Percentiles rank a stretch among this genome's conserved stretches.
These are phyloP conservation scores for Penicillium ochrochloron DNA, from an alignment of 495 filamentous ascomycete species.

Conservation along the genomic window DNA sequence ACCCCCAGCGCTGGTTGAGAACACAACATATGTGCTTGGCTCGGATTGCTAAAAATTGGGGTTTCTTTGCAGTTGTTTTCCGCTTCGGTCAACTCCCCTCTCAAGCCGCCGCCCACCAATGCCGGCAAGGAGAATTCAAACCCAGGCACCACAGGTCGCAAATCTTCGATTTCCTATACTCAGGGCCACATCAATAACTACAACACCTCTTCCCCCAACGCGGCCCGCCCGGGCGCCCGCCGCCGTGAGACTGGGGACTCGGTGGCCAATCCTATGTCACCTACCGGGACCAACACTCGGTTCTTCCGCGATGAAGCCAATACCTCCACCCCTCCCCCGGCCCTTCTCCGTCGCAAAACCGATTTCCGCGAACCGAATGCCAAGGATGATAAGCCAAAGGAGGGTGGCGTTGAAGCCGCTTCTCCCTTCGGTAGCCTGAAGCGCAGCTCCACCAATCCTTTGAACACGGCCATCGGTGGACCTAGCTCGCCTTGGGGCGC, in stretches of 20 bases:
- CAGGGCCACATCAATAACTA: constrained; percentile 51
- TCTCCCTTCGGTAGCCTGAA: constrained; percentile 66
- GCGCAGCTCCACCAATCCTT: constrained; percentile 71
- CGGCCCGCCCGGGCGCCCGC: constrained; percentile 69
- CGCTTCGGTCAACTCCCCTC: constrained; percentile 85
- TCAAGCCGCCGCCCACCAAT: constrained; percentile 80
- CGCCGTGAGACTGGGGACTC: constrained; percentile 90
- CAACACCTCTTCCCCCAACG: constrained; percentile 61
- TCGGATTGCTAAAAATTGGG: constrained; percentile 22
- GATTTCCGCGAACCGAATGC: constrained; percentile 61
- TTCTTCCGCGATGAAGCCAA: constrained; percentile 64
- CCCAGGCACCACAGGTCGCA: constrained; percentile 66
- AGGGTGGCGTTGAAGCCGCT: constrained; percentile 45
- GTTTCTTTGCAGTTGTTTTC: constrained; percentile 64
- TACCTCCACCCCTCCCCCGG: constrained; percentile 64
- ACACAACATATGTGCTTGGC: constrained; percentile 4
- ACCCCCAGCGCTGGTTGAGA: neutral
- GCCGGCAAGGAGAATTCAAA: constrained; percentile 68
- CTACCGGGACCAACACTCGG: constrained; percentile 51
- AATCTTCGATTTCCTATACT: constrained; percentile 72
- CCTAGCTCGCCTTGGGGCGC: constrained; percentile 71
- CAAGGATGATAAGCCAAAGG: constrained; percentile 52
- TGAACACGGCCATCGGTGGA: constrained; percentile 53
- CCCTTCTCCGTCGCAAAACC: constrained; percentile 75
- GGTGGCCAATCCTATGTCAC: constrained; percentile 61